Base-by-base conservation (phyloP, 768 basidiomycete species). In the Boletus fagicola region DNA sequence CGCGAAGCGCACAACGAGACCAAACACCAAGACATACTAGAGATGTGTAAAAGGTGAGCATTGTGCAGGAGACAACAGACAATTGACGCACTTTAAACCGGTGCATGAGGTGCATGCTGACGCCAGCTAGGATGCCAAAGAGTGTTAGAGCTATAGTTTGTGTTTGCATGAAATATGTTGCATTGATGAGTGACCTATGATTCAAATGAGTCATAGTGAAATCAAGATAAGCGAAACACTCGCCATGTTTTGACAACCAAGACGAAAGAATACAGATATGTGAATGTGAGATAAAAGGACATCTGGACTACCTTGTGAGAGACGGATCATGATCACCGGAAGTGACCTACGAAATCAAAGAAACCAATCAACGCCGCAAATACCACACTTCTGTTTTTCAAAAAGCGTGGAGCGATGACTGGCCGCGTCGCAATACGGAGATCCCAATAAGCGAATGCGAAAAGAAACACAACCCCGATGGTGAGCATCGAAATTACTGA, bases 261-360 rank as follows among this genome's bases (percentile, higher is more conserved):
- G 40, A 87, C 78, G 69, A 84, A 89, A 2, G 85, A 86, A 75
- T 83, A 91, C 18, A 90, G 80, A 66, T 90, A 91, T 11, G 86
- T 84, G 70, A 75, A 86, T 0, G 87, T 85, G 46, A 92, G 77
- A 75, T 82, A 86, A 74, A 82, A 86, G 2, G 84, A 83, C 63
- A 82, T 63, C 84, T 86, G 52, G 7, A 7, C 8, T 8, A 13
- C n/a, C 10, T 24, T n/a, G 50, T 49, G 10, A 35, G 45, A 18
- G 30, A 55, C n/a, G 59, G 57, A 54, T 39, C 52, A 40, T 22
- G 48, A 43, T 43, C 16, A 38, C 11, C 11, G 15, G 18, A 47
- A 28, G 30, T 16, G 13, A 52, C 59, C 60, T 40, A 85, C 82
- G 58, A 86, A 86, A 63, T 86, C 84, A 44, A 84, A 78, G 49